A percentile compares a stretch with the other conserved stretches of the same genome.
Evolutionary conservation across 2,329 filamentous ascomycete species (phyloP).

Genomic region (Penicillium sp.): DNA sequence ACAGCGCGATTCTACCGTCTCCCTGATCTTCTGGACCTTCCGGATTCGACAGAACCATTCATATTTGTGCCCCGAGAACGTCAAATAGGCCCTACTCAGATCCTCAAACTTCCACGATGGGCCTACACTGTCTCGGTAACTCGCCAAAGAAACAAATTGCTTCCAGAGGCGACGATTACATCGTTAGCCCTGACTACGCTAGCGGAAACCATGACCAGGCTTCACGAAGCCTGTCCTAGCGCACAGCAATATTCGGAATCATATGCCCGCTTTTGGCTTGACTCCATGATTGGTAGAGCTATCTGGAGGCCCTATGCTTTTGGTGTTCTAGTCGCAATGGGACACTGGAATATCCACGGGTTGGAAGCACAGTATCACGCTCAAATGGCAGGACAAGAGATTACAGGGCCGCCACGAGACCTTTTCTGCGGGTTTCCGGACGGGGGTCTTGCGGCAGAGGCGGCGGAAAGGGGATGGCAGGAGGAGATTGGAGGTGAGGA

Average conservation of each 20-base stretch:
- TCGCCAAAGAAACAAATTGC: constrained; percentile 8
- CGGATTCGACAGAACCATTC: constrained; percentile 15
- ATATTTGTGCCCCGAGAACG: constrained; percentile 5
- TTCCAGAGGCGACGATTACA: constrained; percentile 11
- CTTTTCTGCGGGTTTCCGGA: constrained; percentile 18
- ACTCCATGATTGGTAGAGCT: constrained; percentile 1
- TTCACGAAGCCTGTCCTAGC: constrained; percentile 9
- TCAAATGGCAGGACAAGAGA: constrained; percentile 9
- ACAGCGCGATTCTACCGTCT: constrained; percentile 19
- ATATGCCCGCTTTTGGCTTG: constrained; percentile 19
- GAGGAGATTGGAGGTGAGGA: constrained; percentile 19
- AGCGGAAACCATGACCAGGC: constrained; percentile 12
- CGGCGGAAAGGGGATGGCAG: constrained; percentile 18
- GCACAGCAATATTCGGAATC: constrained; percentile 15
- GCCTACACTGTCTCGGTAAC: constrained; percentile 12
- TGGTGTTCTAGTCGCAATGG: constrained; percentile 14
- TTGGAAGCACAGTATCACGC: constrained; percentile 12
- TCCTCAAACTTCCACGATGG: constrained; percentile 18
- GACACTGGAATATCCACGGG: constrained; percentile 11
- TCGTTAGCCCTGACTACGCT: constrained; percentile 17
- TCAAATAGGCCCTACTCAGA: constrained; percentile 4
- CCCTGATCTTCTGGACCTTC: constrained; percentile 19
- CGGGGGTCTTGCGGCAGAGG: constrained; percentile 14
- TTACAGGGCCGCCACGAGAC: constrained; percentile 11
- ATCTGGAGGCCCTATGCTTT: constrained; percentile 6